Evolutionary conservation across 1,139 yeast species (phyloP), one percentile per base, ranked within the genome.

Genomic region (Suhomyces bribrorum): DNA sequence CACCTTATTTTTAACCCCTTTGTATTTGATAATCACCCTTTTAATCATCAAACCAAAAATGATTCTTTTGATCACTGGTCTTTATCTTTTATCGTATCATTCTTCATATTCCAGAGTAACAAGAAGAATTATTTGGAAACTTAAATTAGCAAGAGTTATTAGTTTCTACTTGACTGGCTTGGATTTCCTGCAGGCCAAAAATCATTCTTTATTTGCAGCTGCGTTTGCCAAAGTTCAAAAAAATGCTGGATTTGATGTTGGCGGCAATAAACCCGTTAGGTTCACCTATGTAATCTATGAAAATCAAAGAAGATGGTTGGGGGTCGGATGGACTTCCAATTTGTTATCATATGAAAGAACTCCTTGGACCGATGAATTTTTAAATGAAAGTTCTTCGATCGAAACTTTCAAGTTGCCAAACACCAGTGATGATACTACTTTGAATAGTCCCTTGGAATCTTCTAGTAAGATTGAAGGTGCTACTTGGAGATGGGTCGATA

Each of bases 321-420:
- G 97, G 8, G 87, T 92, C 53, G 98, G 98, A 9, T 92, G 98
- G 98, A 90, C 98, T 0, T 73, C 94, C 7, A 89, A 89, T 56
- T 72, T 92, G 57, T 71, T 92, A 45, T 84, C 95, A 25, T 92
- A 92, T 59, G 98, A 92, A 61, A 77, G 98, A 55, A 81, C 96
- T 0, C 85, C 97, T 2, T 92, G 97, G 97, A 90, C 97, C 0
- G 98, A 92, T 60, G 97, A 90, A 61, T 89, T 89, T 54, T 70
- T 89, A 45, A 90, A 90, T 59, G 96, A 89, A 56, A 78, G 90
- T 2, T 80, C 85, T 4, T 73, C 90, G 5, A 83, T 90, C 16
- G 92, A 84, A 5, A 63, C 75, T 16, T 92, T 90, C 62, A 78
- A 81, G 56, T 69, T 92, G 40, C 98, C 98, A 2, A 87, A 83